phyloP scores from a whole-genome alignment of 164 flowering plant genomes.

The Euptelea pleiosperma region DNA sequence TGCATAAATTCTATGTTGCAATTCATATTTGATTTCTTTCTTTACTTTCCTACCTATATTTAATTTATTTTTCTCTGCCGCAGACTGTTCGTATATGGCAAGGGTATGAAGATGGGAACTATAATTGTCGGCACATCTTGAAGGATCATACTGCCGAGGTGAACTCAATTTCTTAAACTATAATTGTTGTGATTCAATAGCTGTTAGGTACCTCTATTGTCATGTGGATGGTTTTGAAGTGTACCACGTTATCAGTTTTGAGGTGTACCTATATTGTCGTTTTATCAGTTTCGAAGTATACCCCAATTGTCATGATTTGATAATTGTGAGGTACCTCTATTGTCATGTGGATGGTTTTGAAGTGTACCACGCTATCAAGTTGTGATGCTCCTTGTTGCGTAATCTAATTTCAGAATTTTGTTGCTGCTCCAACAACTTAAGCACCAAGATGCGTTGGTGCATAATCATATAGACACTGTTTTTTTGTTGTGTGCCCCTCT shows the following conservation, averaged over 20 bases:
- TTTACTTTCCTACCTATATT: not conserved
- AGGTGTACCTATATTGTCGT: too few relatives aligned
- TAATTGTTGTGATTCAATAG: not conserved
- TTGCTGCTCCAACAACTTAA: too few relatives aligned
- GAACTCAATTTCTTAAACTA: not conserved
- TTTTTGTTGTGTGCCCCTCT: too few relatives aligned
- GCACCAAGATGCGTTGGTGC: too few relatives aligned
- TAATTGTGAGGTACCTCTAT: not conserved
- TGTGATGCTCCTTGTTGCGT: too few relatives aligned
- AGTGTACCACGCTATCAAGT: too few relatives aligned
- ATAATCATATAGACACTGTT: too few relatives aligned
- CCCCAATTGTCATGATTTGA: not conserved
- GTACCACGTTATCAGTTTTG: too few relatives aligned
- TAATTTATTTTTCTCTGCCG: conserved; percentile 13
- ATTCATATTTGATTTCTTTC: not conserved
- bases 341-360: conserved; percentile 26
- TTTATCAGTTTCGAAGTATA: too few relatives aligned
- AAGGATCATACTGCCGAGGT: conserved; percentile 56
- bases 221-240: conserved; percentile 30
- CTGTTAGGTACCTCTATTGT: not conserved
- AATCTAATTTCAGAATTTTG: too few relatives aligned
- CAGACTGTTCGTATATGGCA: conserved; percentile 96
- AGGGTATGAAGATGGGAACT: conserved; percentile 66
- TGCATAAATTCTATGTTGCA: not conserved
- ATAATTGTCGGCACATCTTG: conserved; percentile 58